Conservation (phyloP, 2,329 filamentous ascomycete species). For the Magnaporthales sp. region DNA sequence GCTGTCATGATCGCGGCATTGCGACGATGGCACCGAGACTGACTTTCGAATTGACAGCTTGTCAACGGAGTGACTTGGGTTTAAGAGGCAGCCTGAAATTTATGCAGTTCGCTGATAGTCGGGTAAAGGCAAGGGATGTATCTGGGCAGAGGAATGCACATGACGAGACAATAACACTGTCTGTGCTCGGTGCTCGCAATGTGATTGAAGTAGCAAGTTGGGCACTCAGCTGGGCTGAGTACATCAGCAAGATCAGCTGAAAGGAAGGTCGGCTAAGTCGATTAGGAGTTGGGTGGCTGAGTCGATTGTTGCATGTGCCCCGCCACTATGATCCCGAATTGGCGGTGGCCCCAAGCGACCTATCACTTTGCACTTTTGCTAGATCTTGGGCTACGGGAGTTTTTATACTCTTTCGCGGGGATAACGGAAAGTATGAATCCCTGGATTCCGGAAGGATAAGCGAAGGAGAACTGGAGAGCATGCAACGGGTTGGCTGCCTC, state of each 20-base stretch:
- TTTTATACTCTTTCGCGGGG: background rate
- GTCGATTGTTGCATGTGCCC: background rate
- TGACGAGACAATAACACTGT: too few relatives aligned
- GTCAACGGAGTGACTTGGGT: too few relatives aligned
- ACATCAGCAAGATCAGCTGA: too few relatives aligned
- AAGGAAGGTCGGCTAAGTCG: background rate
- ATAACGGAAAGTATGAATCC: background rate
- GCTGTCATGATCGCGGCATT: too few relatives aligned
- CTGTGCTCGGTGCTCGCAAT: too few relatives aligned
- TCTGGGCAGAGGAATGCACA: background rate
- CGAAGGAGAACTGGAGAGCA: background rate
- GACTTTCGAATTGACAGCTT: too few relatives aligned
- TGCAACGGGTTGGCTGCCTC: background rate
- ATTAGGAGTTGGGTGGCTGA: background rate
- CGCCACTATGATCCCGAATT: background rate
- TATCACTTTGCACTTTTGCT: background rate
- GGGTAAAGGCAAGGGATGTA: background rate
- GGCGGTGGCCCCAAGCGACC: background rate
- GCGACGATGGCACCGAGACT: too few relatives aligned
- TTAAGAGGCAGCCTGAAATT: background rate
- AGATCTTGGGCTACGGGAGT: background rate
- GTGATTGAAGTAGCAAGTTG: background rate
- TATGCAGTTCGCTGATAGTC: too few relatives aligned
- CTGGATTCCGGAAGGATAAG: background rate
- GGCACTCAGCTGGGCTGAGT: background rate